Conservation (phyloP, 2,329 filamentous ascomycete genomes). For the Curvularia lunata region DNA sequence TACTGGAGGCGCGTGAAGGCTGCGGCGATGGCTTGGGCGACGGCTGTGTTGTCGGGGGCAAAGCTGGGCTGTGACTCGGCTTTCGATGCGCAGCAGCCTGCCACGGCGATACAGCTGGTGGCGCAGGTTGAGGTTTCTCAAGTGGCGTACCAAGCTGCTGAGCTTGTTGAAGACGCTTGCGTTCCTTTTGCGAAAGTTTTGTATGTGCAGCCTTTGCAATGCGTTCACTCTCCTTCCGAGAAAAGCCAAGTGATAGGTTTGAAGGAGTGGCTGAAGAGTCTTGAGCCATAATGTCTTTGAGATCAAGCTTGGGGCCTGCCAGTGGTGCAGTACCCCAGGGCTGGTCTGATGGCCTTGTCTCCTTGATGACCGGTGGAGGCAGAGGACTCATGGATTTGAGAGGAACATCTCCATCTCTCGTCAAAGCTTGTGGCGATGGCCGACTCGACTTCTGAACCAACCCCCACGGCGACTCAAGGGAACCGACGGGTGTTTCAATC, state of each 20-base stretch:
- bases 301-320: constrained; percentile 68
- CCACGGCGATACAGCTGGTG: constrained; percentile 45
- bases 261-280: constrained; percentile 59
- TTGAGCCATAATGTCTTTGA: constrained; percentile 78
- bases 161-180: constrained; percentile 65
- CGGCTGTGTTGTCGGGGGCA: constrained; percentile 15
- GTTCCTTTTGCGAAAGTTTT: constrained; percentile 89
- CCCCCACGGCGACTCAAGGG: constrained; percentile 37
- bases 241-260: constrained; percentile 60
- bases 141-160: constrained; percentile 43
- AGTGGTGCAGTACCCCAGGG: constrained; percentile 64
- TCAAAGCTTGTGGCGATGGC: constrained; percentile 24
- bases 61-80: constrained; percentile 29
- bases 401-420: constrained; percentile 10
- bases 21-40: constrained; percentile 26
- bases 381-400: constrained; percentile 36
- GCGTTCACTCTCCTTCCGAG: constrained; percentile 51
- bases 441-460: constrained; percentile 21
- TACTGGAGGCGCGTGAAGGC: constrained; percentile 37
- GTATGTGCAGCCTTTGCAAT: constrained; percentile 50
- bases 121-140: constrained; percentile 39
- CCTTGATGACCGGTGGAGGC: constrained; percentile 27
- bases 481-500: constrained; percentile 25
- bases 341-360: constrained; percentile 40
- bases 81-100: constrained; percentile 42